phyloP scores from a whole-genome alignment of 1,284 basidiomycete genomes.

The Boletus sp. region DNA sequence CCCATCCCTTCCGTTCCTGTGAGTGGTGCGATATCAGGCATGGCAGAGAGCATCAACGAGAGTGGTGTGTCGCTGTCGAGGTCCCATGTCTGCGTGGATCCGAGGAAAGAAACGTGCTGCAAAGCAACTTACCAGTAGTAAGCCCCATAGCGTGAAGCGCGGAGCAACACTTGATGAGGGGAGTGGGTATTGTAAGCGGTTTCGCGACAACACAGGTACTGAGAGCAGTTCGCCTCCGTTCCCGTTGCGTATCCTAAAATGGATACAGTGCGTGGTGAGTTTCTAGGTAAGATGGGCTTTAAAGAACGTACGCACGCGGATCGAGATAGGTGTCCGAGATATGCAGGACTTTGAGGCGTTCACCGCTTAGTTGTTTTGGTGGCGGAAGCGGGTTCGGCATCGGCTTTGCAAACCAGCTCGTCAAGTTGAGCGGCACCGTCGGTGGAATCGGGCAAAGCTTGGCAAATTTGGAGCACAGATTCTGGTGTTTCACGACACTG shows the following conservation, averaged over 20 bases:
- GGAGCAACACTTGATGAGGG: conserved; percentile 45
- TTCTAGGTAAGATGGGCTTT: not conserved
- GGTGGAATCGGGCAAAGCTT: conserved; percentile 46
- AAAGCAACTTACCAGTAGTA: conserved; percentile 48
- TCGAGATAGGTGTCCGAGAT: conserved; percentile 76
- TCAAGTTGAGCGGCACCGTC: conserved; percentile 48
- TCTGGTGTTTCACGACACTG: not conserved
- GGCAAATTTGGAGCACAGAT: not conserved
- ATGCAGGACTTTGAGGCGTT: conserved; percentile 69
- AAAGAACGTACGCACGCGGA: conserved; percentile 43
- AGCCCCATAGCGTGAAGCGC: conserved; percentile 62
- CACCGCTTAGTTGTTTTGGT: conserved; percentile 52
- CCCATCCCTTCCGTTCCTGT: conserved; percentile 38
- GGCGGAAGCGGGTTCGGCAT: conserved; percentile 61
- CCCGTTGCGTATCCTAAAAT: conserved; percentile 56
- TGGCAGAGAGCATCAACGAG: conserved; percentile 53
- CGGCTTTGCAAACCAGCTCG: conserved; percentile 55
- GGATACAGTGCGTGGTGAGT: not conserved
- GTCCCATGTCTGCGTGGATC: not conserved
- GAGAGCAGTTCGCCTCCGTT: conserved; percentile 67
- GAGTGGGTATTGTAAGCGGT: conserved; percentile 49
- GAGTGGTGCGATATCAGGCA: conserved; percentile 56
- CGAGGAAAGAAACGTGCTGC: not conserved
- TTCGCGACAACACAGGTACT: conserved; percentile 62
- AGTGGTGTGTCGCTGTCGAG: conserved; percentile 60